Base-by-base conservation (phyloP, 306 rosid species). In the Mucuna pruriens region DNA sequence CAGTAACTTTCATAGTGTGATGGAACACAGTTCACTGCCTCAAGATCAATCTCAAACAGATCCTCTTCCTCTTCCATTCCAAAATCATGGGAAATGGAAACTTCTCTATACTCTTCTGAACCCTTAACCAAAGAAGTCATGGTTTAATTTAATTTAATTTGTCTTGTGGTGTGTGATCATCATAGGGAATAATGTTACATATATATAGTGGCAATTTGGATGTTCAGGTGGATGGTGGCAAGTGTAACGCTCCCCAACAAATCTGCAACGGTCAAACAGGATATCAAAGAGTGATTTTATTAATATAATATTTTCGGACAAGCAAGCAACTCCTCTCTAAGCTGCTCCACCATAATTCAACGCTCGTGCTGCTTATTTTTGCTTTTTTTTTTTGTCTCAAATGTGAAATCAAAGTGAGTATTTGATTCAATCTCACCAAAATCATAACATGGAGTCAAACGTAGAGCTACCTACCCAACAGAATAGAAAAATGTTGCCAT, bases 231-330 rank as follows among this genome's bases (percentile, higher is more conserved):
- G 89, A 88, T 65, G 85, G 89, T 84, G 92, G 91, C 83, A 87
- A 91, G 96, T 86, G 75, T 88, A 91, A 85, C 94, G 83, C 71
- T 84, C 89, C 20, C 57, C 88, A 90, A 93, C 96, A 91, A 93
- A 88, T 86, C 42, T 63, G 23, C 82, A 81, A 68, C 55, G 6
- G 49, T 74, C 57, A 75, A 69, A 69, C 39, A 81, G 25, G 26
- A 52, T n/a, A n/a, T 44, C 64, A 84, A 38, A 68, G 72, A 20
- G 16, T 45, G 12, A 9, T 38, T 66, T 0, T 62, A n/a, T 16
- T 62, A 15, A 2, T n/a, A 33, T 3, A 2, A 62, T n/a, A 4
- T 31, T 70, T 72, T 82, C 48, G 42, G 51, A 70, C 55, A n/a
- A 87, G 67, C 83, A 71, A 65, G n/a, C n/a, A n/a, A n/a, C n/a